phyloP scores from a whole-genome alignment of 805 yeast species.

The Cyberlindnera misumaiensis region DNA sequence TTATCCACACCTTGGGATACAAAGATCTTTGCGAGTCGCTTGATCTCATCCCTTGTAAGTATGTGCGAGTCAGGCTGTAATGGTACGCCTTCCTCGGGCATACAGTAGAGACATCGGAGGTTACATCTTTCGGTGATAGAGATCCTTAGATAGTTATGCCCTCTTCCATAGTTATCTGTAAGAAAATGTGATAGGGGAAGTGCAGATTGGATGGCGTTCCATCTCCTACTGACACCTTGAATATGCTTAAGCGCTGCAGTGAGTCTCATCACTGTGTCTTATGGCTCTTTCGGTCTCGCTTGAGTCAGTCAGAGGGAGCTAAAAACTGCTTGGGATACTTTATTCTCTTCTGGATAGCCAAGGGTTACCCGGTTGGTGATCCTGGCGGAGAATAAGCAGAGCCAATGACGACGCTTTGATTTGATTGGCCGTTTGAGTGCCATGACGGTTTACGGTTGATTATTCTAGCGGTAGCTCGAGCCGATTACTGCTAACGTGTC shows the following conservation, averaged over 20 bases:
- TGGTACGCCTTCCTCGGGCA: slow-evolving; percentile 53
- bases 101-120: slow-evolving; percentile 41
- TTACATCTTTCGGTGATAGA: slow-evolving; percentile 47
- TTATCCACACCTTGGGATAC: slow-evolving; percentile 44
- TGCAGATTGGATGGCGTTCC: slow-evolving; percentile 15
- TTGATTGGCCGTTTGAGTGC: too few relatives aligned
- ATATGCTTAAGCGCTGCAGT: too few relatives aligned
- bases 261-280: too few relatives aligned
- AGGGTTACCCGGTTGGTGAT: too few relatives aligned
- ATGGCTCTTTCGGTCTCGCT: not conserved
- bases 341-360: too few relatives aligned
- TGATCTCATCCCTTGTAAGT: slow-evolving; percentile 38
- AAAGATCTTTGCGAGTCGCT: slow-evolving; percentile 35
- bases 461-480: too few relatives aligned
- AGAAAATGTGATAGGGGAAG: slow-evolving; percentile 34
- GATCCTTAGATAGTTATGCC: slow-evolving; percentile 44
- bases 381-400: too few relatives aligned
- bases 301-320: too few relatives aligned
- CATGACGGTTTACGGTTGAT: too few relatives aligned
- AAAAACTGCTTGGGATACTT: too few relatives aligned
- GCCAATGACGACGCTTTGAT: too few relatives aligned
- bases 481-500: too few relatives aligned
- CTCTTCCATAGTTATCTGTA: slow-evolving; percentile 37
- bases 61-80: slow-evolving; percentile 36
- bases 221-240: slow-evolving; percentile 1